These are phyloP conservation scores for Sphaerulina vaccinii DNA, from an alignment of 2,329 filamentous ascomycete species.

Conservation along the genomic window DNA sequence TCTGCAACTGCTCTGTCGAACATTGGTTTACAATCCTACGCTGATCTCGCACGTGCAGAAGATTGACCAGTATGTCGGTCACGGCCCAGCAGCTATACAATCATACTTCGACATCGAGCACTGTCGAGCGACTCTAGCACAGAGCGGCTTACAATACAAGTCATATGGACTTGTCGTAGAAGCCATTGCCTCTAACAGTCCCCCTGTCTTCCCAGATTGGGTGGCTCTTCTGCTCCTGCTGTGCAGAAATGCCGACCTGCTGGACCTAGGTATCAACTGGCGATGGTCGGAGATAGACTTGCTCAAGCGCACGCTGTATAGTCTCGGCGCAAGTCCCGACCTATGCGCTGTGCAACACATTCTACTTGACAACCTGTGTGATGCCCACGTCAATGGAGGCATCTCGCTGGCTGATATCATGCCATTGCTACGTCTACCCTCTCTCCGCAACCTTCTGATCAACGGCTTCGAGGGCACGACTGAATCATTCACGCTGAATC, in stretches of 20 bases:
- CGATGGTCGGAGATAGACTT: neutral
- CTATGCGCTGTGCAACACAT: neutral
- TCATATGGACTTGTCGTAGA: neutral
- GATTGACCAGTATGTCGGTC: neutral
- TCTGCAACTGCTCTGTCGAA: slow-evolving; percentile 1
- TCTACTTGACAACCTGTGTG: neutral
- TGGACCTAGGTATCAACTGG: neutral
- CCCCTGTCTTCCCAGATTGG: neutral
- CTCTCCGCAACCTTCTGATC: neutral
- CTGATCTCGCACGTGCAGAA: neutral
- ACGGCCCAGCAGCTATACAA: too few relatives aligned
- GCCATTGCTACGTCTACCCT: neutral
- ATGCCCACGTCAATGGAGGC: neutral
- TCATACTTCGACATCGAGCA: neutral
- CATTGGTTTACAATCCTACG: neutral
- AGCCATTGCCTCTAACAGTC: neutral
- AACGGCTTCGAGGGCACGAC: neutral
- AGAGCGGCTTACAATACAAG: neutral
- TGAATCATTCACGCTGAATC: neutral
- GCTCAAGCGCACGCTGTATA: neutral
- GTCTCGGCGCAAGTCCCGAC: neutral
- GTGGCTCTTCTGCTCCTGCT: neutral
- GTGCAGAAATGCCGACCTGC: too few relatives aligned
- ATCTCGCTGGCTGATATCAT: neutral
- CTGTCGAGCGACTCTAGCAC: neutral